A percentile compares a stretch with the other conserved stretches of the same genome.
Evolutionary conservation across 2,329 filamentous ascomycete genomes (phyloP).

Genomic region (Emmonsiellopsis sp.): DNA sequence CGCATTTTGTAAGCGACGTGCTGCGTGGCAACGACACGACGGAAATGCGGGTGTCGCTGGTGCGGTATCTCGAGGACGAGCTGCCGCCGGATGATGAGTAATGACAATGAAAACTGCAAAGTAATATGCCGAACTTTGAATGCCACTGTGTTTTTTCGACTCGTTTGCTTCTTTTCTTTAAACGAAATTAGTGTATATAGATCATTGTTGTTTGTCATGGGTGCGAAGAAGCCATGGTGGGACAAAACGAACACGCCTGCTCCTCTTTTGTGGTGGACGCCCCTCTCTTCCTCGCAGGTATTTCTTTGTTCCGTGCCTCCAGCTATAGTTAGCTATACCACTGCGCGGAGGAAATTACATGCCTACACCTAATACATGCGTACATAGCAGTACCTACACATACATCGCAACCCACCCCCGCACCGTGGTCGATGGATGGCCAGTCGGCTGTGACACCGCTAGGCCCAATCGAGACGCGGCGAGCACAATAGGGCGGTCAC

Average conservation of each 20-base stretch:
- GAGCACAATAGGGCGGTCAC: neutral
- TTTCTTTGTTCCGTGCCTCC: neutral
- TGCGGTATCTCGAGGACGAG: slow-evolving; percentile 95
- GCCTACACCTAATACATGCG: too few species aligned
- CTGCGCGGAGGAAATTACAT: too few species aligned
- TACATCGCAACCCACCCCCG: too few species aligned
- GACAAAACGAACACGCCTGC: neutral
- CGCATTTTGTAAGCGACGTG: slow-evolving; percentile 90
- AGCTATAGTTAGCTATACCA: too few species aligned
- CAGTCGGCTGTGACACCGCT: too few species aligned
- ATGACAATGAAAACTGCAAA: neutral
- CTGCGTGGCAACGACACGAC: slow-evolving; percentile 90
- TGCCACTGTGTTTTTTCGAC: slow-evolving; percentile 2
- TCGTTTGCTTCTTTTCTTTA: slow-evolving; percentile 5
- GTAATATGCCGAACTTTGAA: neutral
- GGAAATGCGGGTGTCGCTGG: slow-evolving; percentile 86
- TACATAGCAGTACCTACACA: too few species aligned
- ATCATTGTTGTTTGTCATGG: too few species aligned
- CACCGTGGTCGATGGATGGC: too few species aligned
- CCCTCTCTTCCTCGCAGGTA: too few species aligned
- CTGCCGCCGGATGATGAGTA: slow-evolving; percentile 93
- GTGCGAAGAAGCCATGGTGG: neutral
- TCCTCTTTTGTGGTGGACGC: too few species aligned
- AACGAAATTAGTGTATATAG: too few species aligned
- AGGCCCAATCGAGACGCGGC: neutral